These are phyloP conservation scores for Yamagishiella unicocca DNA, from an alignment of 139 green algal species.

Conservation along the genomic window DNA sequence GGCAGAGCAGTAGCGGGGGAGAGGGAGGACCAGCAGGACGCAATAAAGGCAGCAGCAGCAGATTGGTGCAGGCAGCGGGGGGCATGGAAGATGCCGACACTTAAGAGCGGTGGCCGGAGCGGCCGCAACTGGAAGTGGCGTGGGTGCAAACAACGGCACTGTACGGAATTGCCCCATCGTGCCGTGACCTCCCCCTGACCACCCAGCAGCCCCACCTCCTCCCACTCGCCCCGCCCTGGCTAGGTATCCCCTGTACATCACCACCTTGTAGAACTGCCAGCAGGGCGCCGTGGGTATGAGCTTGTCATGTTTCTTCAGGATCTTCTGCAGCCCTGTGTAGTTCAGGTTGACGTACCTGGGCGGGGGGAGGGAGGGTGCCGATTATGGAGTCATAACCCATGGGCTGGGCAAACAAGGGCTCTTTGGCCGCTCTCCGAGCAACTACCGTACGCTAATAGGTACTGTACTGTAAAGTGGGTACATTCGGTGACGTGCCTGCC, in stretches of 20 bases:
- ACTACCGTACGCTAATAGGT: no score
- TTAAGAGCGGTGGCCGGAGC: no score
- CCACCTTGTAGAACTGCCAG: constrained; percentile 44
- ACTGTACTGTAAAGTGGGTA: no score
- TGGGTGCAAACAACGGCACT: no score
- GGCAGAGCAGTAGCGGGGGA: not conserved
- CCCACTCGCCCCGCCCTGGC: not conserved
- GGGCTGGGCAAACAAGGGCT: no score
- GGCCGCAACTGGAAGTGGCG: no score
- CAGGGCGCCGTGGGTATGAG: constrained; percentile 41
- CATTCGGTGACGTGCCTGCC: no score
- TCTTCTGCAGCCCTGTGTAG: constrained; percentile 52
- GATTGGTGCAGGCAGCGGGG: not conserved
- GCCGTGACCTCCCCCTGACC: no score
- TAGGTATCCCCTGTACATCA: not conserved
- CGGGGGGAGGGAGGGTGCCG: not conserved
- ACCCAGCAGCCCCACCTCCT: not conserved
- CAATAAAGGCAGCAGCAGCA: not conserved
- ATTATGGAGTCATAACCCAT: no score
- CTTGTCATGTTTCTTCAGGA: constrained; percentile 55
- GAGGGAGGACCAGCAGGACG: not conserved
- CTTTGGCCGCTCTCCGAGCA: no score
- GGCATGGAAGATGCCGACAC: not conserved
- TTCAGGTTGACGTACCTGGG: constrained; percentile 54
- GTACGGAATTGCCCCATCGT: no score